Percentiles rank a stretch among this genome's conserved stretches.
phyloP scores from a whole-genome alignment of 257 asterid species.

The Agastache rugosa region DNA sequence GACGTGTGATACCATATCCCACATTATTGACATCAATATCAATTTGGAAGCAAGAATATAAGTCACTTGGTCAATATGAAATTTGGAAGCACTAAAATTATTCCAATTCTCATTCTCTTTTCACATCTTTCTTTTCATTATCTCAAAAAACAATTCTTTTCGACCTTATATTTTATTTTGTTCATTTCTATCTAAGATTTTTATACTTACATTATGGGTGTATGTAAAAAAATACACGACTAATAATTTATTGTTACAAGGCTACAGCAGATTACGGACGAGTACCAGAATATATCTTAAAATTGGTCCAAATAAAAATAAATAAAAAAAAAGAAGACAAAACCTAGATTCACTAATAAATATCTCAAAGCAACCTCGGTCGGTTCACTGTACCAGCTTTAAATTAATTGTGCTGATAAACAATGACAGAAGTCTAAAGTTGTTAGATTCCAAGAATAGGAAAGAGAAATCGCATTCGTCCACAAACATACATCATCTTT shows the following conservation, averaged over 20 bases:
- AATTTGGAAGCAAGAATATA: background rate
- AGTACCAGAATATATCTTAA: too few species aligned
- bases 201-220: background rate
- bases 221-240: too few species aligned
- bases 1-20: background rate
- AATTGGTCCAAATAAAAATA: too few species aligned
- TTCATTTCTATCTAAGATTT: background rate
- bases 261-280: too few species aligned
- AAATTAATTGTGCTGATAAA: too few species aligned
- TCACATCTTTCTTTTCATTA: background rate
- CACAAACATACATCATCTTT: background rate
- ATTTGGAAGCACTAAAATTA: constrained; percentile 7
- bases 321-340: too few species aligned
- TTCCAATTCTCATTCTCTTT: background rate
- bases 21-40: background rate
- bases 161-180: background rate
- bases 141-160: background rate
- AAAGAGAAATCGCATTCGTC: constrained; percentile 7
- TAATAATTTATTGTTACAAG: too few species aligned
- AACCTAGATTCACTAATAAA: too few species aligned
- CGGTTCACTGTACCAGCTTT: too few species aligned
- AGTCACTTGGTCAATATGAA: background rate
- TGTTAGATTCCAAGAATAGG: background rate
- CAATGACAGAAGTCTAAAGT: background rate
- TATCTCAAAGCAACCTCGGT: too few species aligned